Conservation (phyloP, 257 asterid species). For the Fraxinus cuspidata region DNA sequence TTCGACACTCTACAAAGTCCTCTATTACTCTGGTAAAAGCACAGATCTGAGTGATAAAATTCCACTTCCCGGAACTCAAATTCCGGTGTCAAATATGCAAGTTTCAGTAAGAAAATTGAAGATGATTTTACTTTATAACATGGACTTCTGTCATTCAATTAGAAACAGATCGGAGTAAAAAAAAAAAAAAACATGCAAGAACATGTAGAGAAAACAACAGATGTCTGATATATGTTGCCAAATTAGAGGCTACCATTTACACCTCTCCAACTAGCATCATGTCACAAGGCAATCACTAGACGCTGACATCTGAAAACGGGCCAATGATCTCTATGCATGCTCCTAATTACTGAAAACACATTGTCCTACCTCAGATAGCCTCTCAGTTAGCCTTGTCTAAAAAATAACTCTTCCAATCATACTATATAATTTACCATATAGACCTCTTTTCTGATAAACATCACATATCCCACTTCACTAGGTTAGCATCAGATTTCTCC, state of each 20-base stretch:
- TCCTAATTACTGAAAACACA: constrained; percentile 10
- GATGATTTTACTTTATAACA: neutral
- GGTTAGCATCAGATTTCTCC: neutral
- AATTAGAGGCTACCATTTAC: neutral
- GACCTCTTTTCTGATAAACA: constrained; percentile 18
- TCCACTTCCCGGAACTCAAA: neutral
- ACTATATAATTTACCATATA: neutral
- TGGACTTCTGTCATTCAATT: constrained; percentile 3
- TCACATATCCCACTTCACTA: neutral
- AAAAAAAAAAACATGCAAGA: neutral
- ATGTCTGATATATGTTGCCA: neutral
- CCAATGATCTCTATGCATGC: constrained; percentile 12
- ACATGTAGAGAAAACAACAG: constrained; percentile 11
- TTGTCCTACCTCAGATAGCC: constrained; percentile 12
- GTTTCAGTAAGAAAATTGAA: no score
- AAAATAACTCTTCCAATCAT: constrained; percentile 17
- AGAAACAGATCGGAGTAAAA: neutral
- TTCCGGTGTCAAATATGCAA: no score
- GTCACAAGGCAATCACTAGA: neutral
- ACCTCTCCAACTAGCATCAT: constrained; percentile 12
- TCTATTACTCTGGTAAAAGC: neutral
- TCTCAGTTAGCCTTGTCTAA: constrained; percentile 15
- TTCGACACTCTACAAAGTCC: neutral
- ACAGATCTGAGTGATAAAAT: neutral
- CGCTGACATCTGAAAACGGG: constrained; percentile 19